A percentile compares a stretch with the other conserved stretches of the same genome.
Evolutionary conservation across 2,329 filamentous ascomycete genomes (phyloP).

Genomic region (Aspergillus proliferans): DNA sequence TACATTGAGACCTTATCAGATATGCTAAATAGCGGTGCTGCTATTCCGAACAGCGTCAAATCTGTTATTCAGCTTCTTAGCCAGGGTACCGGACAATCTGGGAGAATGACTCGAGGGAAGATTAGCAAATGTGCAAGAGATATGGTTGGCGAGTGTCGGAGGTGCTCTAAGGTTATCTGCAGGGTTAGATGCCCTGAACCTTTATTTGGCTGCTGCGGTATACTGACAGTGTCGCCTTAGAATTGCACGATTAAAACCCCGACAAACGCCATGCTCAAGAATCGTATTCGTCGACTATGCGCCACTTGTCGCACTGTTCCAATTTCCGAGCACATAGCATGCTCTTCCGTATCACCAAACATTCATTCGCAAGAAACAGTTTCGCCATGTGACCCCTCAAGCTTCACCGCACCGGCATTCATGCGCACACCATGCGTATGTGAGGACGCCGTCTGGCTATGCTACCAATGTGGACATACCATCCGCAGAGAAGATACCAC

Average conservation of each 20-base stretch:
- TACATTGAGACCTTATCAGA: conserved; percentile 35
- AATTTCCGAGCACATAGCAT: conserved; percentile 38
- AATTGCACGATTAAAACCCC: conserved; percentile 87
- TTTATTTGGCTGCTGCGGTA: neutral
- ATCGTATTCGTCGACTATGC: conserved; percentile 77
- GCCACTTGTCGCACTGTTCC: conserved; percentile 67
- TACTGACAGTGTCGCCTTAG: conserved; percentile 41
- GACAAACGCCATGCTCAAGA: conserved; percentile 58
- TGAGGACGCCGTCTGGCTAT: conserved; percentile 65
- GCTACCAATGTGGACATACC: conserved; percentile 71
- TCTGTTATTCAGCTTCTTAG: conserved; percentile 25
- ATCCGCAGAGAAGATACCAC: conserved; percentile 54
- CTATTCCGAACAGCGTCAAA: conserved; percentile 25
- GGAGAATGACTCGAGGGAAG: conserved; percentile 56
- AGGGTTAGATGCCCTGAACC: conserved; percentile 52
- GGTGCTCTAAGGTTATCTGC: conserved; percentile 72
- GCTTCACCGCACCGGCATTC: conserved; percentile 45
- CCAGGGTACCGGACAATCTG: conserved; percentile 22
- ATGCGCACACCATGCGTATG: conserved; percentile 55
- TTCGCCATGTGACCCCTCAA: conserved; percentile 23
- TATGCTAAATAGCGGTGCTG: conserved; percentile 38
- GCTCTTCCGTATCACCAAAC: conserved; percentile 21
- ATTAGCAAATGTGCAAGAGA: conserved; percentile 76
- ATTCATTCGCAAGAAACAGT: neutral
- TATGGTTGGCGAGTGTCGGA: conserved; percentile 75